These are phyloP conservation scores for Haberlea rhodopensis DNA, from an alignment of 257 asterid genomes.

Conservation along the genomic window DNA sequence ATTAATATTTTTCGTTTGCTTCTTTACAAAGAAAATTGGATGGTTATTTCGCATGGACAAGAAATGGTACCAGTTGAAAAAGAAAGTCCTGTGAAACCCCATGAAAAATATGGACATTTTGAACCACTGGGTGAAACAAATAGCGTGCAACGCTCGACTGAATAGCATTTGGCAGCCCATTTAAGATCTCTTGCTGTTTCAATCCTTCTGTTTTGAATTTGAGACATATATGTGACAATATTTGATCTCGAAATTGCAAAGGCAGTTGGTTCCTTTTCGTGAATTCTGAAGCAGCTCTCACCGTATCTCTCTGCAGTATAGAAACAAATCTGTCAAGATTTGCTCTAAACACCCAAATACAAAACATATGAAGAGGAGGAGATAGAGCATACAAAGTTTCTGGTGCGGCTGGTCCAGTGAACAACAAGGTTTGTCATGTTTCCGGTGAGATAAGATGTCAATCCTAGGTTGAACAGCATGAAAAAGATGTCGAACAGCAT, in stretches of 20 bases:
- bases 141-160: conserved; percentile 68
- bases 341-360: neutral
- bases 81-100: conserved; percentile 80
- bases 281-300: conserved; percentile 72
- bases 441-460: conserved; percentile 85
- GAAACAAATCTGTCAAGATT: conserved; percentile 14
- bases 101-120: conserved; percentile 54
- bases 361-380: neutral
- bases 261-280: conserved; percentile 78
- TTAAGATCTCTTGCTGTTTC: conserved; percentile 74
- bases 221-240: conserved; percentile 76
- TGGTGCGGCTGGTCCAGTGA: conserved; percentile 91
- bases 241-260: conserved; percentile 52
- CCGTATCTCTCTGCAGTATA: conserved; percentile 60
- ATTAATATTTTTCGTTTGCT: neutral
- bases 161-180: conserved; percentile 74
- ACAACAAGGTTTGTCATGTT: conserved; percentile 98
- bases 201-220: conserved; percentile 80
- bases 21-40: conserved; percentile 1
- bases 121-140: conserved; percentile 63
- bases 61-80: conserved; percentile 64
- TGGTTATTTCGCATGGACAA: neutral
- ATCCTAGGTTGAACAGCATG: conserved; percentile 85
- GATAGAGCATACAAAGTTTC: conserved; percentile 56
- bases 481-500: conserved; percentile 76